Evolutionary conservation across 2,329 filamentous ascomycete species (phyloP).

Genomic region (Aspergillus pseudoviridinutans): DNA sequence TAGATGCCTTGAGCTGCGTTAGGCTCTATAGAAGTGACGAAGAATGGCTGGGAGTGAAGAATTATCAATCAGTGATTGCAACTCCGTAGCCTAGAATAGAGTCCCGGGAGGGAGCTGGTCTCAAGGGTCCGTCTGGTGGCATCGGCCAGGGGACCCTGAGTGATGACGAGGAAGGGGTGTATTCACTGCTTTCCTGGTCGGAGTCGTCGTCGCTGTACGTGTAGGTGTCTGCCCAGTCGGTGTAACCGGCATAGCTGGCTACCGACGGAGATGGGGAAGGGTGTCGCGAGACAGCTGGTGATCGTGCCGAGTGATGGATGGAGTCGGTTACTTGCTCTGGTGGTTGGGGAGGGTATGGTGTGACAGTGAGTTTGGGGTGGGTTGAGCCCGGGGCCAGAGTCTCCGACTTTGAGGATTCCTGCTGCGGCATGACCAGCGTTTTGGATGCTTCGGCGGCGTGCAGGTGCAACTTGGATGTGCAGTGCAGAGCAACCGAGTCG

Average conservation of each 20-base stretch:
- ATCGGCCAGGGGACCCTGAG: slow-evolving; percentile 3
- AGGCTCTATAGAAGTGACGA: neutral
- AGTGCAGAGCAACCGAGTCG: slow-evolving; percentile 9
- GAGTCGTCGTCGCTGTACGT: slow-evolving; percentile 12
- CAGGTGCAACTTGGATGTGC: slow-evolving; percentile 10
- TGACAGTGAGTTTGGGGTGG: neutral
- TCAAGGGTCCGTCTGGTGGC: slow-evolving; percentile 7
- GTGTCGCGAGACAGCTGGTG: neutral
- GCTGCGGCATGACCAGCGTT: neutral
- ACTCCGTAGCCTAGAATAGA: neutral
- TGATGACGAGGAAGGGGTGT: slow-evolving; percentile 2
- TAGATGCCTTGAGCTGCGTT: neutral
- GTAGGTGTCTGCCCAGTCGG: slow-evolving; percentile 5
- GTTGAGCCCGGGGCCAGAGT: neutral
- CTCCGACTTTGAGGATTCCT: neutral
- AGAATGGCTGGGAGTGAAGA: neutral
- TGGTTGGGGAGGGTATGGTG: neutral
- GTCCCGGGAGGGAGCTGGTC: slow-evolving; percentile 8
- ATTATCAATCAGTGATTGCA: neutral
- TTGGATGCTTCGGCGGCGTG: neutral
- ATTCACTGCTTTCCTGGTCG: slow-evolving; percentile 10
- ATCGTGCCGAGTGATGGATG: neutral
- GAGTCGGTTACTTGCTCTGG: neutral
- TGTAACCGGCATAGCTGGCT: slow-evolving; percentile 5
- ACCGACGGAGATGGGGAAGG: slow-evolving; percentile 7